Base-by-base conservation (phyloP, 2,329 filamentous ascomycete species). In the Penicillium sp. region DNA sequence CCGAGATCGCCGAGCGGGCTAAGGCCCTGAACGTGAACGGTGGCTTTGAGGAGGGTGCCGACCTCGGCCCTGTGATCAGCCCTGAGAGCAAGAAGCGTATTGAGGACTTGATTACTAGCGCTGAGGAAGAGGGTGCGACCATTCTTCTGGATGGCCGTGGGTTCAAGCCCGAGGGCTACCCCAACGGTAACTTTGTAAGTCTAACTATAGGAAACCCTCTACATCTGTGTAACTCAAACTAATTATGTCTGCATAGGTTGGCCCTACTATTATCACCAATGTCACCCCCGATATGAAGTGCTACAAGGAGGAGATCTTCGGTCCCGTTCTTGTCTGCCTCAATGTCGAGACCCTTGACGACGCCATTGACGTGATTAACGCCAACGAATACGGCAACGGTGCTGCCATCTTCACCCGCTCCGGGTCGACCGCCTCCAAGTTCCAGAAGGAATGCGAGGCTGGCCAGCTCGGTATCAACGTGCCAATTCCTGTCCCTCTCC, bases 401-500 rank as follows among this genome's bases (percentile, higher is more conserved):
- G 79, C 79, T 17, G 78, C 80, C 52, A 78, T 84, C 71, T 84
- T 84, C 72, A 84, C 81, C 7, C 71, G 75, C 55, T 80, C 76
- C 17, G 81, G 81, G 40, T 71, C 79, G 15, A 82, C 79, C 3
- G 81, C 81, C 19, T 75, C 74, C 9, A 70, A 72, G 45, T 84
- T 84, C 76, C 80, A 82, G 66, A 79, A 78, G 65, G 76, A 83
- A 60, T 78, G 84, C 53, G 80, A 84, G 65, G 80, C 81, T 54
- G 81, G 81, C 45, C 81, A 84, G 69, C 72, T 84, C 21, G 81
- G 81, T 49, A 79, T 84, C 70, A 84, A 84, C 59, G 81, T 84
- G 1, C 80, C 80, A 38, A 83, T 84, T 57, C 81, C 80, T 28
- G 80, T 83, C 5, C 76, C 76, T 13, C 65, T 81, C 49, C 79